Evolutionary conservation across 768 basidiomycete genomes (phyloP).

Genomic region (Boletus vinaceobasis): DNA sequence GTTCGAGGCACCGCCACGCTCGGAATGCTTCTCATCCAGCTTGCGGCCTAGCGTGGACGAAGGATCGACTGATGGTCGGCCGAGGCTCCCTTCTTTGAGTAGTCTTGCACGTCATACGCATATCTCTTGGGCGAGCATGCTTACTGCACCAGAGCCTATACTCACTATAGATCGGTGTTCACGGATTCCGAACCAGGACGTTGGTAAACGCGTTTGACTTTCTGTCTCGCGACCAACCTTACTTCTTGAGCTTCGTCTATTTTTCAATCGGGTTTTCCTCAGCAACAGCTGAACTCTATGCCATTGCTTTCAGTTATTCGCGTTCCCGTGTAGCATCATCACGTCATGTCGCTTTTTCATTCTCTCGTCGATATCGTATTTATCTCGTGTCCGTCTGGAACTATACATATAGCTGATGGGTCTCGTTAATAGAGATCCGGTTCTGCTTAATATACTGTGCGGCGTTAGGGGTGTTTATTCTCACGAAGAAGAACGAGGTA

Average conservation of each 20-base stretch:
- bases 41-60: background rate
- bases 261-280: no score
- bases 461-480: constrained; percentile 12
- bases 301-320: background rate
- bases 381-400: background rate
- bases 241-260: no score
- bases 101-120: background rate
- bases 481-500: constrained; percentile 14
- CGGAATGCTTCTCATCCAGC: background rate
- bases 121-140: background rate
- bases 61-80: background rate
- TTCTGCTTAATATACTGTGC: background rate
- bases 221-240: background rate
- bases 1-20: background rate
- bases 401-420: background rate
- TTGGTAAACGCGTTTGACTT: background rate
- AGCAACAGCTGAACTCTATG: no score
- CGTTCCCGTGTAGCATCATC: background rate
- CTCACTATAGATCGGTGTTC: background rate
- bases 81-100: background rate
- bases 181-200: background rate
- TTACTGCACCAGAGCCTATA: background rate
- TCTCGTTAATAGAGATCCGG: background rate
- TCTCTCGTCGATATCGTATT: background rate
- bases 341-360: background rate